Evolutionary conservation across 306 rosid species (phyloP), one percentile per base, ranked within the genome.

Genomic region (Bauhinia variegata): DNA sequence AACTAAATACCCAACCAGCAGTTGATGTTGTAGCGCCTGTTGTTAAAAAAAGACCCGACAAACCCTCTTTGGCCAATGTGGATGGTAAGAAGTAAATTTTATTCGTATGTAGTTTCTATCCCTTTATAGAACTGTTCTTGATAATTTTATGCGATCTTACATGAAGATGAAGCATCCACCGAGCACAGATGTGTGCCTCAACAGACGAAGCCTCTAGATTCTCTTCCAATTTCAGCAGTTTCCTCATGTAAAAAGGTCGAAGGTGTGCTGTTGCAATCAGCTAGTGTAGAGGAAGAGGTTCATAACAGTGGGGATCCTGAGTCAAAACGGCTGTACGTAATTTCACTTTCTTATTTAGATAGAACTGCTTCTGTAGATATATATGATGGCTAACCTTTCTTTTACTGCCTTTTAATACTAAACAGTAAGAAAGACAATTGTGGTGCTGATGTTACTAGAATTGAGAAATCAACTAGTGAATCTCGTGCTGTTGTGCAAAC

Each of bases 311-410:
- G 81, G 55, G 78, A 70, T 72, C 84, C 75, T 41, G 96, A 80
- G 47, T 50, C 86, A 61, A 92, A 87, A 78, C 81, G 98, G 74
- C 87, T 65, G 98, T 92, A 89, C 0, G 90, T 82, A 58, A 80
- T 65, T 72, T 68, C 52, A 34, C n/a, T 67, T 32, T 32, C 2
- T 58, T 66, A 41, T n/a, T n/a, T 54, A 41, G 56, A 57, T 36
- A 15, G 43, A 58, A 44, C 60, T 43, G 9, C 33, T 31, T 53
- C 38, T 5, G 8, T 55, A 70, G 50, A 59, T 67, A 61, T 54
- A 55, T 58, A 43, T 5, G 15, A 71, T 81, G 48, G 63, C 75
- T 62, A 72, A 71, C 62, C 57, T 63, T 46, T 54, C 60, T 34
- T 34, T 78, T 57, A 23, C 53, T 63, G 59, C 31, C 31, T 32